Base-by-base conservation (phyloP, 2,329 filamentous ascomycete genomes). In the Colletotrichum chlorophyti region DNA sequence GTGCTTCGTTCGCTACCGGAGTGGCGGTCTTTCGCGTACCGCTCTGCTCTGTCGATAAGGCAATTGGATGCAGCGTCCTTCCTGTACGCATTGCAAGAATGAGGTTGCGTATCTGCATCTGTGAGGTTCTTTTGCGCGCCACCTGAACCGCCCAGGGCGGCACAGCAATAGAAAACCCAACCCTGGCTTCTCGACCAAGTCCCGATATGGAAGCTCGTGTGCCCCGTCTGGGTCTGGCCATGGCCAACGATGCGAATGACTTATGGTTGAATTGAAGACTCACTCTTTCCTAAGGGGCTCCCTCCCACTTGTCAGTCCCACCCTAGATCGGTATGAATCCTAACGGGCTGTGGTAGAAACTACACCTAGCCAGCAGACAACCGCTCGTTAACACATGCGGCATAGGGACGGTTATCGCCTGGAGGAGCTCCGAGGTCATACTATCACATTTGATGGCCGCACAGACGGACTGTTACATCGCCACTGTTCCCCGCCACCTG, bases 241-340 rank as follows among this genome's bases (percentile, higher is more conserved):
- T n/a, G n/a, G 27, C 27, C 27, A 31, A 7, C 27, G 27, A 31
- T 7, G 27, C 27, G 27, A 12, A 31, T 31, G 27, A 31, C 27
- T 31, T 7, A 31, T 31, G 7, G 27, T 43, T 23, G 24, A 19
- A 9, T n/a, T 17, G 24, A 43, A 29, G 45, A 19, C 34, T 7
- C 11, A 8, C 7, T 24, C 34, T 19, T 24, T 23, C 27, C 29
- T 17, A 5, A 27, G 43, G 19, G 38, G 47, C 5, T 51, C 40
- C 21, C n/a, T 58, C 26, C 40, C 53, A 53, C 32, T 32, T 23
- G 32, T 27, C 27, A 46, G 48, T 57, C 15, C 46, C 46, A 51
- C 46, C 26, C 8, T 21, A 45, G n/a, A n/a, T n/a, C n/a, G n/a
- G n/a, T 26, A 41, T 41, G 26, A 11, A 31, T 21, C 29, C 8